Conservation (phyloP, 2,329 filamentous ascomycete species). For the Talaromyces sp. region DNA sequence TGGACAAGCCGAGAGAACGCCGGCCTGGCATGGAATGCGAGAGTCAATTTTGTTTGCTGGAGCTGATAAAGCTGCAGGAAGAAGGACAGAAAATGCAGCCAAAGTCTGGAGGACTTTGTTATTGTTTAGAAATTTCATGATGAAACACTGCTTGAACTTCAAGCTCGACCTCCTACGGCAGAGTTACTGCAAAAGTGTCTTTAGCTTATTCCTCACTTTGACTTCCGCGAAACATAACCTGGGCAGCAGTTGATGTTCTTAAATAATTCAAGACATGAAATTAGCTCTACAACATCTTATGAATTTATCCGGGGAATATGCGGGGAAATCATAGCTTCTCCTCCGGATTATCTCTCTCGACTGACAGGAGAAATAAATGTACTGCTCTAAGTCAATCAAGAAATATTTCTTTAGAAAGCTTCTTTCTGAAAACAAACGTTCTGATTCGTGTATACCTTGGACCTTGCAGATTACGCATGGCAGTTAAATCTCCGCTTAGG, state of each 20-base stretch:
- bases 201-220: background rate
- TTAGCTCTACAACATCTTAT: background rate
- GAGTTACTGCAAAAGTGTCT: background rate
- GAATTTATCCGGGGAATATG: slow-evolving; percentile 4
- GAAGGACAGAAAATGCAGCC: background rate
- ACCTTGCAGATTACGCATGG: background rate
- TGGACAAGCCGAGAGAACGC: slow-evolving; percentile 25
- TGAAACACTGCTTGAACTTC: background rate
- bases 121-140: background rate
- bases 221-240: background rate
- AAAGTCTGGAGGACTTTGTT: background rate
- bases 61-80: background rate
- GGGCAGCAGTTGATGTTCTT: background rate
- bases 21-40: slow-evolving; percentile 27
- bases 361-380: background rate
- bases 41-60: background rate
- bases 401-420: background rate
- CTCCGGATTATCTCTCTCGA: background rate
- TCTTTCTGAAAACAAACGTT: background rate
- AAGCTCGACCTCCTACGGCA: background rate
- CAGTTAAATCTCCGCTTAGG: slow-evolving; percentile 1
- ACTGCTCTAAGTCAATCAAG: background rate
- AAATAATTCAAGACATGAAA: background rate
- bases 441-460: background rate
- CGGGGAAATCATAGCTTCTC: background rate